Evolutionary conservation across 2,329 filamentous ascomycete genomes (phyloP).

Genomic region (Penicillium palitans): DNA sequence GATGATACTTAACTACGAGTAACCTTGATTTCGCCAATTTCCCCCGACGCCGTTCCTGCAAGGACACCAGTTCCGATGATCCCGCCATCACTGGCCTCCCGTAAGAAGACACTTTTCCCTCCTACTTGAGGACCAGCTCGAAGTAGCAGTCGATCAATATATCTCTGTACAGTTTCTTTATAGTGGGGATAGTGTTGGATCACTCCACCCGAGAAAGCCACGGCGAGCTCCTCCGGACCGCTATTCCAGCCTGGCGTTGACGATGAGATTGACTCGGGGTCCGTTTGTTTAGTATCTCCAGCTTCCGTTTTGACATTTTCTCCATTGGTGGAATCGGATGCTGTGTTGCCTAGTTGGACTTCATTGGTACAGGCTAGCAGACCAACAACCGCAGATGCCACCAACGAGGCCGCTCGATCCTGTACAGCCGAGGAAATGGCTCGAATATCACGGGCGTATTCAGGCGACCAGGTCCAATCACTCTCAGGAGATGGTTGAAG

Average conservation of each 20-base stretch:
- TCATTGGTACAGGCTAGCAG: conserved; percentile 67
- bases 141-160: conserved; percentile 58
- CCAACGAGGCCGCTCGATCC: conserved; percentile 66
- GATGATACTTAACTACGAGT: background rate
- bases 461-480: conserved; percentile 62
- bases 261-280: conserved; percentile 7
- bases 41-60: conserved; percentile 45
- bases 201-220: conserved; percentile 75
- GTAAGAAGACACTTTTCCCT: conserved; percentile 50
- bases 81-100: conserved; percentile 53
- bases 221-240: conserved; percentile 60
- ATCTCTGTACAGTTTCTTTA: conserved; percentile 64
- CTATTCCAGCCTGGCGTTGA: conserved; percentile 32
- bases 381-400: conserved; percentile 68
- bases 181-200: conserved; percentile 75
- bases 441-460: conserved; percentile 59
- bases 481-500: conserved; percentile 44
- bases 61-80: conserved; percentile 55
- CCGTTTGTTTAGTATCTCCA: conserved; percentile 8
- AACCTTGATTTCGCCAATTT: conserved; percentile 31
- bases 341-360: conserved; percentile 45
- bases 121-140: conserved; percentile 43
- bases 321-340: background rate
- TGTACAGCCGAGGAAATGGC: conserved; percentile 68
- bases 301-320: background rate